phyloP scores from a whole-genome alignment of 768 basidiomycete species.

The Lentinula sp. region DNA sequence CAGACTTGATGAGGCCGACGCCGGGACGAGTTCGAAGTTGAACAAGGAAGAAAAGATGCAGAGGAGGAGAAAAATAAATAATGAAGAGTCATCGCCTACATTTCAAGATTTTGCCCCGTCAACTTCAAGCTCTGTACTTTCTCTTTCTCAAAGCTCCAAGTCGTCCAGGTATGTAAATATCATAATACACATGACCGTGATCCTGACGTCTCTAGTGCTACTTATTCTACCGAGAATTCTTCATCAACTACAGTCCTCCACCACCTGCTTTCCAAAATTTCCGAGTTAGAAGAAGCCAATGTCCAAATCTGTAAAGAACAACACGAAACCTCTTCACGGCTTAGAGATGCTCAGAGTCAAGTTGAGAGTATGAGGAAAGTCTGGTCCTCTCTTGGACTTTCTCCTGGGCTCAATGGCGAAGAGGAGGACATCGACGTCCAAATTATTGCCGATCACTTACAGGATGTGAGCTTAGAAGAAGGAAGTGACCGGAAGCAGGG shows the following conservation, averaged over 20 bases:
- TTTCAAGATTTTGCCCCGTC: slow-evolving; percentile 29
- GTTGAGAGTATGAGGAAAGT: slow-evolving; percentile 62
- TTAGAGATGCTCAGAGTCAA: slow-evolving; percentile 68
- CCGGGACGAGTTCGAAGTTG: slow-evolving; percentile 52
- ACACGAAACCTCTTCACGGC: slow-evolving; percentile 48
- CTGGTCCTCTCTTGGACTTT: slow-evolving; percentile 60
- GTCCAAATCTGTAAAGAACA: slow-evolving; percentile 61
- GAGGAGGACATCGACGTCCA: slow-evolving; percentile 34
- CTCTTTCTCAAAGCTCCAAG: slow-evolving; percentile 1
- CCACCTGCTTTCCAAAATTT: slow-evolving; percentile 68
- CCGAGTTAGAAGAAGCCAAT: slow-evolving; percentile 73
- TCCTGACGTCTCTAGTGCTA: background rate
- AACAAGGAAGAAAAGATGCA: slow-evolving; percentile 43
- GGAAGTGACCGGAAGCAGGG: slow-evolving; percentile 4
- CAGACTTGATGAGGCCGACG: slow-evolving; percentile 55
- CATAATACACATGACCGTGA: background rate
- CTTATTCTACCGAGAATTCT: background rate
- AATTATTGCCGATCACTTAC: slow-evolving; percentile 18
- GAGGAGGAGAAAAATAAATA: slow-evolving; percentile 30
- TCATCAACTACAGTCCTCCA: background rate
- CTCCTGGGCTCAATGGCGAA: slow-evolving; percentile 21
- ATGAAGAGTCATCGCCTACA: slow-evolving; percentile 56
- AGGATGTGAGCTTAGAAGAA: background rate
- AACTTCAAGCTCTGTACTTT: slow-evolving; percentile 22
- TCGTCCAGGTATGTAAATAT: background rate